Conservation (phyloP, 2,329 filamentous ascomycete species). For the Akanthomyces dipterigenus region DNA sequence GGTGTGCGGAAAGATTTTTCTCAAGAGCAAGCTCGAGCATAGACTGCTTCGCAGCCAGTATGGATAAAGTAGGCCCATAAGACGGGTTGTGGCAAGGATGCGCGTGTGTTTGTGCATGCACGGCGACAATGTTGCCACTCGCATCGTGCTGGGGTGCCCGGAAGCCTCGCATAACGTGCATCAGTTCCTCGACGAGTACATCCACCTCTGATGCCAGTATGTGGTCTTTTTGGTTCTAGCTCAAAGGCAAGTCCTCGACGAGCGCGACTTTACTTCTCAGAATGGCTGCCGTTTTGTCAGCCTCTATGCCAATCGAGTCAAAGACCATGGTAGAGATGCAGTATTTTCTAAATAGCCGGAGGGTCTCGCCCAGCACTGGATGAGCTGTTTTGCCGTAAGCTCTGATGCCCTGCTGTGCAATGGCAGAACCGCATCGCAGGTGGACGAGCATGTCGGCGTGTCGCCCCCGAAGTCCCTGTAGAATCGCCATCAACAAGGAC, state of each 20-base stretch:
- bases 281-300: background rate
- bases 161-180: background rate
- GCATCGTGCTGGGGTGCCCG: background rate
- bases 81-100: background rate
- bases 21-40: background rate
- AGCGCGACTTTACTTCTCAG: background rate
- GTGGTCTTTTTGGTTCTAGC: background rate
- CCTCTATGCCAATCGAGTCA: background rate
- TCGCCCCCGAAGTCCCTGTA: background rate
- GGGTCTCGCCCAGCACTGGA: background rate
- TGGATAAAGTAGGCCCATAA: background rate
- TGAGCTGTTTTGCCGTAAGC: background rate
- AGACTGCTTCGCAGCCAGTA: background rate
- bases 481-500: background rate
- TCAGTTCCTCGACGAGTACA: background rate
- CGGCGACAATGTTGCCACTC: background rate
- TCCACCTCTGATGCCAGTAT: background rate
- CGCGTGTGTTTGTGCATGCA: background rate
- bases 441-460: background rate
- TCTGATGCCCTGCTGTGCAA: background rate
- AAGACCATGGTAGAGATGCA: background rate
- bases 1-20: background rate
- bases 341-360: background rate
- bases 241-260: background rate
- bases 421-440: background rate